phyloP scores from a whole-genome alignment of 352 stramenopile genomes.

The Elongisporangium prolatum region DNA sequence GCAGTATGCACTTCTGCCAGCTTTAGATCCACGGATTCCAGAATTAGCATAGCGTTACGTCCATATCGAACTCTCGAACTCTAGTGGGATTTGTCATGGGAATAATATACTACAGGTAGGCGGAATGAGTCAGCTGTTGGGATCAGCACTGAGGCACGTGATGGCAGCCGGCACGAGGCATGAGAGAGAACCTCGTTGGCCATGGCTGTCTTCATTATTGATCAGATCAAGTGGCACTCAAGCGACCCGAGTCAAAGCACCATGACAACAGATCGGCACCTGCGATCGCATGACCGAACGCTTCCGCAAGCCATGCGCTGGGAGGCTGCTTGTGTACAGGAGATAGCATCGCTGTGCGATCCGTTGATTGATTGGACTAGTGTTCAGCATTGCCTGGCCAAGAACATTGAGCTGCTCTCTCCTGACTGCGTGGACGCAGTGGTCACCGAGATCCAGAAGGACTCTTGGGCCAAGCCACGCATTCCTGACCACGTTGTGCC shows the following conservation, averaged over 20 bases:
- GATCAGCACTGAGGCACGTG: too few species aligned
- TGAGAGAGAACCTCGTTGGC: too few species aligned
- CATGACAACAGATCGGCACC: not conserved
- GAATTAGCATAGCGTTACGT: too few species aligned
- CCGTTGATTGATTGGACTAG: slow-evolving; percentile 31
- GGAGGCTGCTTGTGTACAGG: slow-evolving; percentile 1
- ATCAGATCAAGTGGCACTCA: not conserved
- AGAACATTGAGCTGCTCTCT: slow-evolving; percentile 49
- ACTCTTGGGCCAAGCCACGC: not conserved
- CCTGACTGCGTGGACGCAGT: slow-evolving; percentile 41
- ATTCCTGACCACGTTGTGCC: not conserved
- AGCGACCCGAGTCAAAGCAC: not conserved
- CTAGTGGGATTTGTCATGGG: too few species aligned
- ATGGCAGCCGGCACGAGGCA: too few species aligned
- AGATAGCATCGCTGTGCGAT: slow-evolving; percentile 22
- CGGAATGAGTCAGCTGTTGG: too few species aligned
- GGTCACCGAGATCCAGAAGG: slow-evolving; percentile 13
- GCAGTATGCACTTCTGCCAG: too few species aligned
- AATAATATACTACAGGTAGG: too few species aligned
- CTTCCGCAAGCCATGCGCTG: not conserved
- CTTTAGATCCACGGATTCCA: too few species aligned
- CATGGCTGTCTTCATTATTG: not conserved
- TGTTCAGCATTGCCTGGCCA: slow-evolving; percentile 49
- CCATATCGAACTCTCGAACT: too few species aligned
- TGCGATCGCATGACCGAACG: not conserved